Base-by-base conservation (phyloP, 192 early-diverging fungal species). In the Rhizophagus sp. region DNA sequence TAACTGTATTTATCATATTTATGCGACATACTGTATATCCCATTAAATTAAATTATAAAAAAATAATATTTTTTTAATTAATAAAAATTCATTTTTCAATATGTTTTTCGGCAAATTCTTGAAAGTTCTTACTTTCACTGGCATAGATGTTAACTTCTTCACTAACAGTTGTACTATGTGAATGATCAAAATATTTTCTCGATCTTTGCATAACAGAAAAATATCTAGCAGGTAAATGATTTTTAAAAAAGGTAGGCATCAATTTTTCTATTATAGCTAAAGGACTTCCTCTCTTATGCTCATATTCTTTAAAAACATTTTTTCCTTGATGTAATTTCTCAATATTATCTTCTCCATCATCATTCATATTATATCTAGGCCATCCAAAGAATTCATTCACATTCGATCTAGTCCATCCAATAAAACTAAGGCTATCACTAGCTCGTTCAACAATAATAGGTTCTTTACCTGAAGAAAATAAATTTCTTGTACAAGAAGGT, bases 141-240 rank as follows among this genome's bases (percentile, higher is more conserved):
- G 11, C 11, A 2, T 2, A 15, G 33, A 1, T 19, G 30, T 66
- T 17, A n/a, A 6, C 13, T 17, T 30, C 27, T 17, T 67, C 27
- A 1, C 0, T 11, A 30, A 33, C 65, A 19, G 2, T 41, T 7
- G 39, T 17, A 66, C 7, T n/a, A n/a, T 47, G 4, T 47, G 44
- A 12, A 36, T 22, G 0, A 44, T 73, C 71, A 47, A 73, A 73
- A 4, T 73, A 73, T 25, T 4, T 22, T 49, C 71, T 36, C 17
- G 71, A 44, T 27, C 10, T 17, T 44, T 73, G 33, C 36, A 73
- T 17, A 36, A n/a, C 71, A 15, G n/a, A 9, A 25, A 73, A 73
- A 73, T 73, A 73, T 24, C 71, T 44, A 73, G n/a, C 24, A 25
- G 71, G 36, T 24, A 73, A 73, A 73, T 73, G 71, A 49, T 73